These are phyloP conservation scores for Aspergillaceae sp. DNA, from an alignment of 2,329 filamentous ascomycete species.

Conservation along the genomic window DNA sequence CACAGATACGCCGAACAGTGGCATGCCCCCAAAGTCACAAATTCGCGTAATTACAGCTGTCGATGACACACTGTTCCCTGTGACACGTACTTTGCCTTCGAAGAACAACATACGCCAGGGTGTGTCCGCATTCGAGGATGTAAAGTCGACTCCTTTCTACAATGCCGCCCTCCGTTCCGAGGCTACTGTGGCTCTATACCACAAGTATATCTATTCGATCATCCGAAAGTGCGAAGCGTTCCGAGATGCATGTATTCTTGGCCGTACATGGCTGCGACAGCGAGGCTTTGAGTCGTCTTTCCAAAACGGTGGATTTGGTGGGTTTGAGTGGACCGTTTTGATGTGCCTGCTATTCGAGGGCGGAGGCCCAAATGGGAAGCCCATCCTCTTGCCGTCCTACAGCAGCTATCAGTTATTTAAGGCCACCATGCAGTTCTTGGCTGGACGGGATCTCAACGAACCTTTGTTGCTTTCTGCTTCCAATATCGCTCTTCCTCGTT, in stretches of 20 bases:
- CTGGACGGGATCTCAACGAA: conserved; percentile 63
- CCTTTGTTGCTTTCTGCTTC: conserved; percentile 43
- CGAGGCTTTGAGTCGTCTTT: conserved; percentile 65
- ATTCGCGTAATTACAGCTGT: conserved; percentile 73
- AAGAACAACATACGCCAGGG: conserved; percentile 61
- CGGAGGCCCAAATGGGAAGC: conserved; percentile 63
- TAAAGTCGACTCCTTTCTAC: conserved; percentile 69
- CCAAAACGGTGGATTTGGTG: conserved; percentile 76
- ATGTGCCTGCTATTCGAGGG: conserved; percentile 71
- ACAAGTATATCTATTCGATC: conserved; percentile 64
- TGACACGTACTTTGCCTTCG: conserved; percentile 59
- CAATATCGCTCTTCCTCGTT: conserved; percentile 28
- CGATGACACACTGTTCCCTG: conserved; percentile 59
- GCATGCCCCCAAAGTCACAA: conserved; percentile 40
- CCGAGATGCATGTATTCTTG: conserved; percentile 75
- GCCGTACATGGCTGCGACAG: conserved; percentile 81
- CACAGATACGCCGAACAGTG: conserved; percentile 23
- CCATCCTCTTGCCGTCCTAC: conserved; percentile 67
- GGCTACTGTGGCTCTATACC: conserved; percentile 61
- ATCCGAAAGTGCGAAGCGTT: conserved; percentile 64
- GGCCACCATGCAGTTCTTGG: conserved; percentile 79
- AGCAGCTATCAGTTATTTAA: conserved; percentile 94
- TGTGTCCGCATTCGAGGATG: conserved; percentile 29
- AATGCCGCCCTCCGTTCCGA: conserved; percentile 79
- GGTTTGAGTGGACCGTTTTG: conserved; percentile 82